These are phyloP conservation scores for Geotrichum europaeum DNA, from an alignment of 1,139 yeast genomes.

Conservation along the genomic window DNA sequence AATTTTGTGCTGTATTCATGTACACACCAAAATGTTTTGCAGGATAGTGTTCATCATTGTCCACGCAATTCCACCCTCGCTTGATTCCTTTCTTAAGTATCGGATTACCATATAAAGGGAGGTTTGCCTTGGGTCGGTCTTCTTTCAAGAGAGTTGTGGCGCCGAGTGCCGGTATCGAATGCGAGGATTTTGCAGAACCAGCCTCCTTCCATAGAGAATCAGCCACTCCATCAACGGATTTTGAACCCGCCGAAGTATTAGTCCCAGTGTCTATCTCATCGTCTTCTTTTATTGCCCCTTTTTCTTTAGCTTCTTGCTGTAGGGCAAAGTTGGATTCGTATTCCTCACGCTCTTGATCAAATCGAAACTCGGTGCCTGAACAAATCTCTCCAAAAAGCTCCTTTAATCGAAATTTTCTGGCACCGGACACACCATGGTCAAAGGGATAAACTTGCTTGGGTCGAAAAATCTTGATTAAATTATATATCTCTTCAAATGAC, in stretches of 20 bases:
- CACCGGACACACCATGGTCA: slow-evolving; percentile 35
- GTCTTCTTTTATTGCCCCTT: not conserved
- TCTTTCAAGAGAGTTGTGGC: not conserved
- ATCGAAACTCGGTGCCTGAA: slow-evolving; percentile 27
- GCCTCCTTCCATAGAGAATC: not conserved
- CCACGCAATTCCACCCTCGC: not conserved
- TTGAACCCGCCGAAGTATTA: not conserved
- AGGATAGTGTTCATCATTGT: not conserved
- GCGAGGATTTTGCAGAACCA: not conserved
- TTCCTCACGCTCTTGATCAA: slow-evolving; percentile 31
- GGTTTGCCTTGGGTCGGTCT: not conserved
- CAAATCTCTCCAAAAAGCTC: slow-evolving; percentile 45
- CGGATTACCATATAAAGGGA: not conserved
- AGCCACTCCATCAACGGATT: not conserved
- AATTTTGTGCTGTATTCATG: not conserved
- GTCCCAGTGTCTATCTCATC: not conserved
- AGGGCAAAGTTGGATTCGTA: slow-evolving; percentile 15
- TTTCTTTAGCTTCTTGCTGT: not conserved
- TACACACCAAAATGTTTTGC: not conserved
- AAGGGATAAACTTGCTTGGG: slow-evolving; percentile 49
- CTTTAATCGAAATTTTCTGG: slow-evolving; percentile 35
- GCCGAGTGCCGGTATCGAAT: not conserved
- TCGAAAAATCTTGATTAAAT: slow-evolving; percentile 38
- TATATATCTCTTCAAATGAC: slow-evolving; percentile 43
- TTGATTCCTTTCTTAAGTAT: not conserved